Base-by-base conservation (phyloP, 1,284 basidiomycete species). In the Malassezia slooffiae region DNA sequence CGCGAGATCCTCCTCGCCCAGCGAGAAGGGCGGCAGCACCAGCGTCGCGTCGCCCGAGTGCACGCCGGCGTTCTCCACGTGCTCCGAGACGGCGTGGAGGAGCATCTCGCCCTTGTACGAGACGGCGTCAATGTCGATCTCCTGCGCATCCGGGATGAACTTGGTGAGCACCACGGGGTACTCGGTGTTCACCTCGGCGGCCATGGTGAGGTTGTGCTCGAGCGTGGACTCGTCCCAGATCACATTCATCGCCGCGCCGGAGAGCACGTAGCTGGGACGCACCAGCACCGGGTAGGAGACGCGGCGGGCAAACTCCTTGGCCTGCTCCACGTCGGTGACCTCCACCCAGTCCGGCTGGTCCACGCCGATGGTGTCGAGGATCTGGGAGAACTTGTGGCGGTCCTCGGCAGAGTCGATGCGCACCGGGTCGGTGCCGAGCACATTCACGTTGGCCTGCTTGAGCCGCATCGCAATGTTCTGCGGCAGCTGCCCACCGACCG, bases 171-270 rank as follows among this genome's bases (percentile, higher is more conserved):
- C 91, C 59, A 95, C 91, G 3, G 93, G 93, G 74, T 97, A 88
- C 29, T 93, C 79, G 33, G 89, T 89, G 9, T 93, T 97, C 50
- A 97, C 91, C 47, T 84, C 80, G 33, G 93, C 86, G 10, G 93
- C 93, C 10, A 85, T 85, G 12, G 88, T 89, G 34, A 99, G 79
- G 63, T 88, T 88, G 74, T 93, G 82, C 60, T 91, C 83, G 34
- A 99, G 76, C 8, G 80, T 76, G 13, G 82, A 77, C 71, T 91
- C 88, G 70, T 93, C 87, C 72, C 84, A 85, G 26, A 97, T 89
- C 40, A 97, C 90, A 72, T 95, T 97, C 93, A 99, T 99, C 15
- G 93, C 93, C 27, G 93, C 91, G 50, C 93, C 93, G 9, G 90
- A 97, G 28, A 97, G 80, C 35, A 97, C 93, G 72, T 97, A 97